These are phyloP conservation scores for Angophora floribunda DNA, from an alignment of 345 rosid genomes.

Conservation along the genomic window DNA sequence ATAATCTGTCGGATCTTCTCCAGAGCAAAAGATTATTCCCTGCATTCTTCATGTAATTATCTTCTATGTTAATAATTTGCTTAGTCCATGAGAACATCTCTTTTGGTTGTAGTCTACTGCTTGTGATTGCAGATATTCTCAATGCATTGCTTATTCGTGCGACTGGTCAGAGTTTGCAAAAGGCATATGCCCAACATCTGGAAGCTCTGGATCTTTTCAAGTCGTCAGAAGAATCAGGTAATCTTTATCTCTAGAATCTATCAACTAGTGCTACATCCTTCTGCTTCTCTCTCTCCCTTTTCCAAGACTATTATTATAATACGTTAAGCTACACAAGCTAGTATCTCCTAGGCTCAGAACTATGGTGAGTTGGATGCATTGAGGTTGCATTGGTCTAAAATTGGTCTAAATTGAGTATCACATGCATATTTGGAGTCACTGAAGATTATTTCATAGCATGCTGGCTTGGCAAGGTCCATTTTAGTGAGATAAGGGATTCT, in stretches of 20 bases:
- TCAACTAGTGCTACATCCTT: background rate
- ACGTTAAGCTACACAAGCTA: background rate
- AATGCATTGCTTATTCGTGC: conserved; percentile 76
- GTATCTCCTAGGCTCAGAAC: background rate
- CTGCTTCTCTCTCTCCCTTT: background rate
- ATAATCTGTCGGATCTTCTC: background rate
- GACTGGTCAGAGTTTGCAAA: conserved; percentile 52
- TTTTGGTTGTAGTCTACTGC: conserved; percentile 74
- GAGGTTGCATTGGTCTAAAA: background rate
- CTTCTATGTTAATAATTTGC: background rate
- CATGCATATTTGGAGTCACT: background rate
- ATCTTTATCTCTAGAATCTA: background rate
- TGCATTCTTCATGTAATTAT: background rate
- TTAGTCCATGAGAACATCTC: conserved; percentile 19
- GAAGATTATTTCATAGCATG: background rate
- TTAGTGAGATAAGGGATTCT: background rate
- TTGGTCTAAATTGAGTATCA: background rate
- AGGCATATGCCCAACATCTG: conserved; percentile 38
- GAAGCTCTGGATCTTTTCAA: conserved; percentile 33
- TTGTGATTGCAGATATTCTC: conserved; percentile 74
- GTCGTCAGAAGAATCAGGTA: conserved; percentile 43
- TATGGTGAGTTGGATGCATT: background rate
- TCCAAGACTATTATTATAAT: background rate
- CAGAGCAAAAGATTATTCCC: background rate
- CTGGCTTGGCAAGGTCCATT: background rate